Conservation (phyloP, 2,329 filamentous ascomycete species). For the Sporothrix protearum region DNA sequence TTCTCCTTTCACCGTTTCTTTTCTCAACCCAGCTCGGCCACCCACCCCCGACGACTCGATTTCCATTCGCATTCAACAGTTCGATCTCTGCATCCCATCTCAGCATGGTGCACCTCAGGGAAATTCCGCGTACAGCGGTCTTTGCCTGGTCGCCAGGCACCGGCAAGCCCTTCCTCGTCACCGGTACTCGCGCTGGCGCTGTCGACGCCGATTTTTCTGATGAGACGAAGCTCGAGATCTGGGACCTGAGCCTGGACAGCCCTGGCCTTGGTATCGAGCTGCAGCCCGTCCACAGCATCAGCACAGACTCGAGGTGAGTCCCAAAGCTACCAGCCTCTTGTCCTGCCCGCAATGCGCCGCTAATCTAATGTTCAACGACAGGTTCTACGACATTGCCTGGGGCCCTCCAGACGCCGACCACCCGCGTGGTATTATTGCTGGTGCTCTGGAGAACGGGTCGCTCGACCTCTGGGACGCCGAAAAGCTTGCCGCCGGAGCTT, state of each 20-base stretch:
- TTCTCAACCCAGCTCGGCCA: background rate
- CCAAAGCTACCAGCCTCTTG: constrained; percentile 25
- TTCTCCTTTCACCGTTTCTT: background rate
- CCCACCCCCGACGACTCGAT: background rate
- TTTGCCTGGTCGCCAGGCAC: constrained; percentile 93
- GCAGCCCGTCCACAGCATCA: constrained; percentile 77
- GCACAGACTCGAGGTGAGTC: constrained; percentile 77
- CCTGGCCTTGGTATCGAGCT: constrained; percentile 74
- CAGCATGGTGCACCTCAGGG: constrained; percentile 87
- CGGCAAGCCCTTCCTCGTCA: constrained; percentile 77
- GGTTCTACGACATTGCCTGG: constrained; percentile 98
- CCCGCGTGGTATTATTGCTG: constrained; percentile 85
- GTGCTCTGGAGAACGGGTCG: constrained; percentile 89
- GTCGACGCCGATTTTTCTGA: constrained; percentile 97
- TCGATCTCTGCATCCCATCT: background rate
- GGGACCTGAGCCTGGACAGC: constrained; percentile 84
- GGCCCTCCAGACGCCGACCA: constrained; percentile 74
- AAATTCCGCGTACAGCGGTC: constrained; percentile 93
- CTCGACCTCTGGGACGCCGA: constrained; percentile 91
- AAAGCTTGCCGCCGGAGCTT: constrained; percentile 55
- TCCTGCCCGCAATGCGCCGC: background rate
- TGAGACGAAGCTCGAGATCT: constrained; percentile 92
- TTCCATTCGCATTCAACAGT: constrained; percentile 4
- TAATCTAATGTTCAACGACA: constrained; percentile 40
- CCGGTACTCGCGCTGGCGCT: constrained; percentile 89